Base-by-base conservation (phyloP, 2,329 filamentous ascomycete genomes). In the Stagonosporopsis chrysanthemi region DNA sequence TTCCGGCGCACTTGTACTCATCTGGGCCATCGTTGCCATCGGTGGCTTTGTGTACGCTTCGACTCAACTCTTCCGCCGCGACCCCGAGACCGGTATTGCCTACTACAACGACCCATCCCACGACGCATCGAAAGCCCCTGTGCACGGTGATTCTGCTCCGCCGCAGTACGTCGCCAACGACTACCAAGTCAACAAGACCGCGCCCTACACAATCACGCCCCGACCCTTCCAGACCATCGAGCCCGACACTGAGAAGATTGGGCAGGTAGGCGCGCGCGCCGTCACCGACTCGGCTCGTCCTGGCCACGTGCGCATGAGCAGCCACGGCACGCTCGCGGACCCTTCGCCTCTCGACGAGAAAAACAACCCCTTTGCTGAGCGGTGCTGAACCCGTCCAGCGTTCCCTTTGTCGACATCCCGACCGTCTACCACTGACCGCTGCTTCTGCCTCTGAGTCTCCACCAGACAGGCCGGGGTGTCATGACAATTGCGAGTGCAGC, bases 11-110 rank as follows among this genome's bases (percentile, higher is more conserved):
- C 79, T 99, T 4, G 77, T 97, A 12, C 79, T 91, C 3, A 78
- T 96, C 26, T 99, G 92, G 83, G 69, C 96, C 50, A 76, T 95
- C 60, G 84, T 96, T 56, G 85, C 91, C 4, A 81, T 97, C 33
- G 82, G 90, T 44, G 95, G 91, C 45, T 76, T 94, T 52, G 76
- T 86, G 44, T 86, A 91, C 57, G 88, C 88, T 26, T 75, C 88
- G 55, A 81, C 82, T 31, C 82, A 88, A 52, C 86, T 90, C 78
- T 79, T 80, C 26, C 83, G 83, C 1, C 86, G 88, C 50, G 87
- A 86, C 61, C 85, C 79, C 9, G 87, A 90, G 68, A 86, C 86
- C 29, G 86, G 86, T 19, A 72, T 71, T 35, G 64, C 70, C 29
- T 78, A 78, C 59, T 64, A 68, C 36, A 60, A 72, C 49, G 69